Evolutionary conservation across 2,329 filamentous ascomycete species (phyloP).

Genomic region (Arthrobotrys conoides): DNA sequence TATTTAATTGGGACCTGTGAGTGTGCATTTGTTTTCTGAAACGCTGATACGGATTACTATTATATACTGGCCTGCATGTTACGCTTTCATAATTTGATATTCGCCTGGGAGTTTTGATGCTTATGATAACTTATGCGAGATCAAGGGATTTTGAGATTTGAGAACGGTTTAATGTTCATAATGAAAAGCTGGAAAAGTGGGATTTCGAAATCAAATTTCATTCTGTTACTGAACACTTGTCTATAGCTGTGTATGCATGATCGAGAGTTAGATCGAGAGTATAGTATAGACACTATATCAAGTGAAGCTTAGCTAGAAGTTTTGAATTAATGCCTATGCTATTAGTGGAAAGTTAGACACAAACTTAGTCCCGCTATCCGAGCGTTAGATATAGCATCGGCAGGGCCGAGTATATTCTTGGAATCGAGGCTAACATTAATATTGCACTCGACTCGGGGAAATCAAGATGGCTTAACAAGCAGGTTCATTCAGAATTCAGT

Average conservation of each 20-base stretch:
- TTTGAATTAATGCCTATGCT: not conserved
- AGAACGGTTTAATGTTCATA: conserved; percentile 33
- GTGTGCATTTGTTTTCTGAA: conserved; percentile 29
- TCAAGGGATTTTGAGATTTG: not conserved
- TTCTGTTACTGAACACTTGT: not conserved
- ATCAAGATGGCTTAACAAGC: not conserved
- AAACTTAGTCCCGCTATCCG: not conserved
- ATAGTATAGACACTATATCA: too few species aligned
- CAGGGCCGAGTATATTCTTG: not conserved
- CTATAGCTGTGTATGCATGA: too few species aligned
- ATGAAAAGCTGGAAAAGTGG: conserved; percentile 48
- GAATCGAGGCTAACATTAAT: too few species aligned
- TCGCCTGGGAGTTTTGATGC: not conserved
- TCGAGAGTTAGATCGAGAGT: too few species aligned
- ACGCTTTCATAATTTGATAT: not conserved
- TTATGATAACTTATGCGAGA: not conserved
- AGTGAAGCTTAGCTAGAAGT: too few species aligned
- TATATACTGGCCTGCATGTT: conserved; percentile 10
- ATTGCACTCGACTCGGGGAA: not conserved
- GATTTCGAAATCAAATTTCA: not conserved
- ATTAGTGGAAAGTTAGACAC: not conserved
- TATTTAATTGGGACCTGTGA: conserved; percentile 2
- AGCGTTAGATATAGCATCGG: not conserved
- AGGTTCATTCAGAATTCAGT: too few species aligned
- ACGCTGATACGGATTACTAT: not conserved